Conservation (phyloP, 352 stramenopile species). For the Phytophthora brassicae region DNA sequence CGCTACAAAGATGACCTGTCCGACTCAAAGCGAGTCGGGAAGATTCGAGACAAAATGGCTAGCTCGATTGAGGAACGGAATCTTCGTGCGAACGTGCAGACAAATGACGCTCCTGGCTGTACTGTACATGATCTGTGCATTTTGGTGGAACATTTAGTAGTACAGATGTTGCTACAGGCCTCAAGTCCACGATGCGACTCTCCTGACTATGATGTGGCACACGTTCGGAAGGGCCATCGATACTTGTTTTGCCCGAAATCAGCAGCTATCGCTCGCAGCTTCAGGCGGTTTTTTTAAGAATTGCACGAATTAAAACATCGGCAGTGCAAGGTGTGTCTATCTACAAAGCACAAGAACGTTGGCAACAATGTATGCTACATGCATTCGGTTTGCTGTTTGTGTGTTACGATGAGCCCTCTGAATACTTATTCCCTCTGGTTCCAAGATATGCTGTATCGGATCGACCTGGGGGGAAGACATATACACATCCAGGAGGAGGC, state of each 20-base stretch:
- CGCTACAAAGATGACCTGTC: no score
- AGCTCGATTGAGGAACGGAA: no score
- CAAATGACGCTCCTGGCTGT: no score
- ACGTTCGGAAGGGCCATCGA: conserved; percentile 19
- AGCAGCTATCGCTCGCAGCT: conserved; percentile 10
- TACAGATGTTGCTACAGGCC: no score
- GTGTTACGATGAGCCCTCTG: conserved; percentile 2
- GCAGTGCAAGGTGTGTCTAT: conserved; percentile 17
- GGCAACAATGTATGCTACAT: conserved; percentile 21
- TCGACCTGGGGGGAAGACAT: conserved; percentile 4
- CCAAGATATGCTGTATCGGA: neutral
- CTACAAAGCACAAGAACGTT: conserved; percentile 6
- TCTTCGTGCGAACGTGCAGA: no score
- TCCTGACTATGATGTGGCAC: conserved; percentile 17
- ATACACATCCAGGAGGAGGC: conserved; percentile 11
- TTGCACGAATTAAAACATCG: conserved; percentile 4
- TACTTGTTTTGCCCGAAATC: conserved; percentile 23
- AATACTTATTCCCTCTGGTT: conserved; percentile 5
- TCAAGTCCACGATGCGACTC: no score
- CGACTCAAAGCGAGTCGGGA: no score
- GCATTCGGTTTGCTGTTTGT: conserved; percentile 13
- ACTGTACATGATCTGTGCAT: no score
- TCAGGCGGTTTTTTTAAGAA: conserved; percentile 7
- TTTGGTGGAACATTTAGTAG: no score
- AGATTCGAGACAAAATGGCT: no score